Conservation (phyloP, 768 basidiomycete genomes). For the Lentinula detonsa region DNA sequence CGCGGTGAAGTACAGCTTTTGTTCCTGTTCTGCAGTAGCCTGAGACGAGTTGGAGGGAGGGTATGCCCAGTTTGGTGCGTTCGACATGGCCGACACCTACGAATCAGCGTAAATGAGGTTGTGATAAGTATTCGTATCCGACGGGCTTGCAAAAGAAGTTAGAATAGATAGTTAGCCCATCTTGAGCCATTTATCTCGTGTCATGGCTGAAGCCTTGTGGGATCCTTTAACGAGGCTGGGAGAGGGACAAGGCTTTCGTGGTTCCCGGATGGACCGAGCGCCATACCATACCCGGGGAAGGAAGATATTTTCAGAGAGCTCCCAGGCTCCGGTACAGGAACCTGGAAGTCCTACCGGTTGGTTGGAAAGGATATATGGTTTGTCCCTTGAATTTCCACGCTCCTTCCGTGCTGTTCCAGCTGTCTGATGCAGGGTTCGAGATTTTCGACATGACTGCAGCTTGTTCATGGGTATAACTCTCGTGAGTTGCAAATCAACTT, state of each 20-base stretch:
- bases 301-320: not conserved
- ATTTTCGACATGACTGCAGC: no score
- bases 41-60: not conserved
- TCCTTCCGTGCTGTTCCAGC: no score
- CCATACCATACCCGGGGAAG: not conserved
- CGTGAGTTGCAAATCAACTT: no score
- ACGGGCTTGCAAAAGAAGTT: not conserved
- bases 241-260: not conserved
- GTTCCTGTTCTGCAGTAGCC: not conserved
- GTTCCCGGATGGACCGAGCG: not conserved
- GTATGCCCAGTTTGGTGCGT: not conserved
- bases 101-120: not conserved
- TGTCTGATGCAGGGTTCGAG: no score
- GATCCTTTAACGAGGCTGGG: not conserved
- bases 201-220: not conserved
- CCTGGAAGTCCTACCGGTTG: no score
- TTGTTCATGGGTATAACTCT: no score
- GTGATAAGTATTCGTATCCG: no score
- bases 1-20: constrained; percentile 31
- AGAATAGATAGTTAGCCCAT: not conserved
- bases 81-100: not conserved
- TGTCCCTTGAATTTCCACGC: no score
- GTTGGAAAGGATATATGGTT: no score
- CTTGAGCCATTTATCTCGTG: not conserved
- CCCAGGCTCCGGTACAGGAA: not conserved